These are phyloP conservation scores for Neurospora sp. DNA, from an alignment of 495 filamentous ascomycete species.

Conservation along the genomic window DNA sequence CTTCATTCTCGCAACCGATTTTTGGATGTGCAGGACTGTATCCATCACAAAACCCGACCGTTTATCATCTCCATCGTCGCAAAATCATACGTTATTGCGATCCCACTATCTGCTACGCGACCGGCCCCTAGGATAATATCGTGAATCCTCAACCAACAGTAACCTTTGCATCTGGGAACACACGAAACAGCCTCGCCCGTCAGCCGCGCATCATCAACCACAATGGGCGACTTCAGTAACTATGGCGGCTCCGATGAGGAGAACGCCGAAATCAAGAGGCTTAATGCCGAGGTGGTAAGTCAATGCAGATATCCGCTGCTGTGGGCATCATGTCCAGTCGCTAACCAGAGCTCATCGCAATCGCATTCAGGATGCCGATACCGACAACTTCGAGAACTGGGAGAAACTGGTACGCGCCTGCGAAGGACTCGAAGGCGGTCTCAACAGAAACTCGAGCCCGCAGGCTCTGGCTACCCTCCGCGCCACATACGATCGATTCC, in stretches of 20 bases:
- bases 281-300: constrained; percentile 70
- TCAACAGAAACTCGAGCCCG: constrained; percentile 93
- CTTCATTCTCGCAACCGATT: not conserved
- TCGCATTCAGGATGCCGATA: constrained; percentile 49
- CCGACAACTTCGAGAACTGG: constrained; percentile 92
- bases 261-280: constrained; percentile 71
- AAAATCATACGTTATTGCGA: not conserved
- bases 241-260: constrained; percentile 77
- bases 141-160: not conserved
- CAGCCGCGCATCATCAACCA: not conserved
- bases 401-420: constrained; percentile 80
- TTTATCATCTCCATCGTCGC: not conserved
- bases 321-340: not conserved
- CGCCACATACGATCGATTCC: constrained; percentile 80
- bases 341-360: not conserved
- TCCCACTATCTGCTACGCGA: not conserved
- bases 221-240: constrained; percentile 40
- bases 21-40: not conserved
- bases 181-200: not conserved
- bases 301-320: not conserved
- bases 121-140: not conserved
- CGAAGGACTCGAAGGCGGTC: constrained; percentile 79
- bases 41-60: not conserved
- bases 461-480: constrained; percentile 81
- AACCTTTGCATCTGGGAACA: constrained; percentile 2